phyloP scores from a whole-genome alignment of 2,329 filamentous ascomycete genomes.

The Fusarium sulawesiense region DNA sequence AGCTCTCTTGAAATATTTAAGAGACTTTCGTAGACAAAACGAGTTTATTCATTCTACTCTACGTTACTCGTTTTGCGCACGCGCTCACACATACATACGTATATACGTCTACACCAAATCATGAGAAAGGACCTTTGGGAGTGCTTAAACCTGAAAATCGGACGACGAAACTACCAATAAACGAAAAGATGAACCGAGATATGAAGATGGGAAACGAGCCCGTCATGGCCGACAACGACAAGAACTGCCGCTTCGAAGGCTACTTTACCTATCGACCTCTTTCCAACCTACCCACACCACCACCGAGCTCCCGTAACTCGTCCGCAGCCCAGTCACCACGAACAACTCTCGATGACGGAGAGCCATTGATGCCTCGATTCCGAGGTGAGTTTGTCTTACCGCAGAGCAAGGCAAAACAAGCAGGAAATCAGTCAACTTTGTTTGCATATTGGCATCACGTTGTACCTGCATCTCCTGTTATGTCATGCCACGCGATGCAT shows the following conservation, averaged over 20 bases:
- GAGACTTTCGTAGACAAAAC: slow-evolving; percentile 40
- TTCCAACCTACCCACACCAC: slow-evolving; percentile 75
- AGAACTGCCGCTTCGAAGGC: slow-evolving; percentile 51
- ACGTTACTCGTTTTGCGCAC: slow-evolving; percentile 5
- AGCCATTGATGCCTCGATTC: slow-evolving; percentile 54
- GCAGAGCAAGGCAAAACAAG: slow-evolving; percentile 1
- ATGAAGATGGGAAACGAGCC: slow-evolving; percentile 34
- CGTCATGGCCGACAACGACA: slow-evolving; percentile 31
- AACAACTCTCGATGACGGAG: slow-evolving; percentile 57
- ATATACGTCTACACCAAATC: slow-evolving; percentile 34
- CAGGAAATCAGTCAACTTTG: background rate
- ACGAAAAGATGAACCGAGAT: slow-evolving; percentile 38
- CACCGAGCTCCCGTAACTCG: slow-evolving; percentile 63
- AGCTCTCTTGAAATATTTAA: slow-evolving; percentile 24
- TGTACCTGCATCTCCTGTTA: slow-evolving; percentile 9
- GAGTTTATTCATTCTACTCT: slow-evolving; percentile 16
- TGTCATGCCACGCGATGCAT: slow-evolving; percentile 9
- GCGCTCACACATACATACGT: slow-evolving; percentile 16
- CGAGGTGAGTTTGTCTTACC: slow-evolving; percentile 50
- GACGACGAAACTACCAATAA: slow-evolving; percentile 33
- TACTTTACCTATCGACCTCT: slow-evolving; percentile 75
- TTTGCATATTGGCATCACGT: slow-evolving; percentile 18
- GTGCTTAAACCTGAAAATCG: slow-evolving; percentile 37
- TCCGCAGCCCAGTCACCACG: slow-evolving; percentile 59
- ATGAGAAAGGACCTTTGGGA: slow-evolving; percentile 40